Evolutionary conservation across 2,329 filamentous ascomycete genomes (phyloP), one percentile per base, ranked within the genome.

Genomic region (Monosporascus sp.): DNA sequence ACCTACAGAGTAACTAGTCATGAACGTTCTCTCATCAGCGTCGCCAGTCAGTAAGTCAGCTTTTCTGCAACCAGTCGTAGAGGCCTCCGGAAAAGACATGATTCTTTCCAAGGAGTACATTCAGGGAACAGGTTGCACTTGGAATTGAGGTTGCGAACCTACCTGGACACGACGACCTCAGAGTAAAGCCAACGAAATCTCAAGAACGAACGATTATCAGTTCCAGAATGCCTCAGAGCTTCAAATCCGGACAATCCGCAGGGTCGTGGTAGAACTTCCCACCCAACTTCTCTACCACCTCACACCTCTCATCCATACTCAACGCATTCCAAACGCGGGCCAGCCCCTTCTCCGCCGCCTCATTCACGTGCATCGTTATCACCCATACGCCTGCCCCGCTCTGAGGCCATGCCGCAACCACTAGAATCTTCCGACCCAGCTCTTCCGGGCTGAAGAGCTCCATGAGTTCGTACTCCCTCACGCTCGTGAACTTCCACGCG

Each of bases 251-350:
- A 11, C 55, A 57, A 15, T 40, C 37, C 48, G 35, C 20, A 15
- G 52, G 55, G 38, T 55, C 50, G 28, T 37, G 37, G 38, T 55
- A 57, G 37, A 50, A 52, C 26, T n/a, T 49, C 18, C 47, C 48
- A 22, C 52, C 55, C 17, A 57, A 46, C 22, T 26, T 50, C 47
- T 55, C 44, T 31, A 57, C 49, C 26, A 49, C 50, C 41, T 52
- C 50, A 35, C 55, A 55, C 41, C 52, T 52, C 50, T 57, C 55
- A 37, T 57, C 48, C 50, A 57, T 55, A 51, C 31, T 51, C 15
- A 51, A 38, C 18, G 55, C 52, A 43, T 55, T 57, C 55, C 52
- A 55, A 24, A 55, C 50, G 22, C 48, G 48, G 18, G 43, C 52
- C 37, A 54, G 35, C 20, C 52, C 52, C 47, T 50, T 50, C 18